Percentiles rank a stretch among this genome's conserved stretches.
Conservation (phyloP, 257 asterid species). For the Solanum chiquidenum region DNA sequence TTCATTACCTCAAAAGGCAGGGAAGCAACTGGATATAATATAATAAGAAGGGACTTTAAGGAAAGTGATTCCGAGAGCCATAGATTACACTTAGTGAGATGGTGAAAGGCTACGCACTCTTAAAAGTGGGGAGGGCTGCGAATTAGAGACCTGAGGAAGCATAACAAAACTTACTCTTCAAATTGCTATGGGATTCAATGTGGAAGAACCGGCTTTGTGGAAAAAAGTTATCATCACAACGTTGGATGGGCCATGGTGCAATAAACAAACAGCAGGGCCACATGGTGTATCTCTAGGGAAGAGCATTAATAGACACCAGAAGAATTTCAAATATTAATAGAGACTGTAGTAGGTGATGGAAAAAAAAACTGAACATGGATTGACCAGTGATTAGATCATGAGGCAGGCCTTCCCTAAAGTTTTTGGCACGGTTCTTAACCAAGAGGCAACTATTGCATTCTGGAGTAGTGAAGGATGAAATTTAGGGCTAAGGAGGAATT, state of each 20-base stretch:
- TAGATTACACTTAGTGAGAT: not conserved
- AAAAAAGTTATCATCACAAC: not conserved
- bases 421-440: not conserved
- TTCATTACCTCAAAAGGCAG: not conserved
- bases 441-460: not conserved
- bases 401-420: not conserved
- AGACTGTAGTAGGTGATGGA: not conserved
- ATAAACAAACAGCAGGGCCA: not conserved
- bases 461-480: not conserved
- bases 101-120: not conserved
- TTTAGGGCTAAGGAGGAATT: not conserved
- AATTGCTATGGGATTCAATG: not conserved
- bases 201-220: not conserved
- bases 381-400: not conserved
- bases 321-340: not conserved
- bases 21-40: not conserved
- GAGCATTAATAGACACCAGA: not conserved
- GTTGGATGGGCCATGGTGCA: not conserved
- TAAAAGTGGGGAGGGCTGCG: not conserved
- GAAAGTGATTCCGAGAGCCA: not conserved
- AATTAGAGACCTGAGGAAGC: not conserved
- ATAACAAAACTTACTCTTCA: not conserved
- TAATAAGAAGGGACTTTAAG: not conserved
- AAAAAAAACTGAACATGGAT: not conserved
- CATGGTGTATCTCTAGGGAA: not conserved